A percentile compares a stretch with the other conserved stretches of the same genome.
phyloP scores from a whole-genome alignment of 176 grass and related monocot genomes.

The Oryza coarctata region DNA sequence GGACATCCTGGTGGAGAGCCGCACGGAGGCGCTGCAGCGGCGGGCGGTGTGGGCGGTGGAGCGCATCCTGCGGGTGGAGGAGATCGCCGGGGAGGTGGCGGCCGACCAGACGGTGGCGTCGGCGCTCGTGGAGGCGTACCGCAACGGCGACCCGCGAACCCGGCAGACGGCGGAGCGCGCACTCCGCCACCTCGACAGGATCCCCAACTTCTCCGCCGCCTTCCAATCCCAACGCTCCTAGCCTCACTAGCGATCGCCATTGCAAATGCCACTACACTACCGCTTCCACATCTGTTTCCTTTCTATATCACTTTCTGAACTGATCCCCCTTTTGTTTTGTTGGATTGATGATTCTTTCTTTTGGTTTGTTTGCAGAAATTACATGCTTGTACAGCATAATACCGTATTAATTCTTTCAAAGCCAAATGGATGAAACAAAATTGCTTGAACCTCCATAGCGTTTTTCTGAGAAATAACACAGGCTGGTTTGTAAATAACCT shows the following conservation, averaged over 20 bases:
- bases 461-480: neutral
- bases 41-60: constrained; percentile 79
- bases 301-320: too few species aligned
- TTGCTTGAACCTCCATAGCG: neutral
- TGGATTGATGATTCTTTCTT: neutral
- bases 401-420: neutral
- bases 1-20: constrained; percentile 61
- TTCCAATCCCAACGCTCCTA: constrained; percentile 28
- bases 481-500: too few species aligned
- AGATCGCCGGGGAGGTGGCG: constrained; percentile 66
- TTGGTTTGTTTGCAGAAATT: neutral
- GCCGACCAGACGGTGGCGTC: constrained; percentile 58
- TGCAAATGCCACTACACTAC: neutral
- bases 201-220: constrained; percentile 62
- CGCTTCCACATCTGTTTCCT: too few species aligned
- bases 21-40: constrained; percentile 46
- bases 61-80: constrained; percentile 72
- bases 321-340: too few species aligned
- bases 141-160: constrained; percentile 57
- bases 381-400: neutral
- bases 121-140: constrained; percentile 76
- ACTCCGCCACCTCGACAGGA: constrained; percentile 68
- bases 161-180: constrained; percentile 75
- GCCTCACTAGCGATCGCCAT: neutral
- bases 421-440: neutral